Evolutionary conservation across 768 basidiomycete genomes (phyloP), one percentile per base, ranked within the genome.

Genomic region (Boletus tylopilopsis): DNA sequence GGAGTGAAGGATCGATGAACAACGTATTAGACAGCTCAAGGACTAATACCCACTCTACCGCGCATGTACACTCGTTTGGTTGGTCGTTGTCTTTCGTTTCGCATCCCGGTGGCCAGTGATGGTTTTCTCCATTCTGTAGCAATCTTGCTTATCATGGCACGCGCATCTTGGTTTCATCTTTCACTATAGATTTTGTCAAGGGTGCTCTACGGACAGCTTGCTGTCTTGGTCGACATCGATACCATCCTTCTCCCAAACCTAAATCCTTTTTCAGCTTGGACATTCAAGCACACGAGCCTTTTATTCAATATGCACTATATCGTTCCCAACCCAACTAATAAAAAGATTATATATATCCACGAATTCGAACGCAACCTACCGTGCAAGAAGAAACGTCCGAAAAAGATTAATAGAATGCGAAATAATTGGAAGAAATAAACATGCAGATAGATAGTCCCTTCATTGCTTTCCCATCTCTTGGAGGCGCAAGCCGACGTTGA

Each of bases 401-500:
- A 34, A 39, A 19, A 13, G 30, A 29, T 11, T 30, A 30, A 11
- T 41, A 37, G 9, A 39, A 32, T 7, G 15, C 23, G 21, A 40
- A 25, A 19, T 4, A 22, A 30, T 29, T 24, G 39, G 30, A 44
- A 19, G 6, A 3, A 49, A 51, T 49, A 50, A 40, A 53, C 15
- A 40, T 29, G 5, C 19, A 35, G 10, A 16, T 24, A 8, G n/a
- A 22, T n/a, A 22, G 29, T 37, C 33, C 34, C 24, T 11, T 64
- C 42, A 60, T 5, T 48, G 25, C 16, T 39, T 29, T 5, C 5
- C 40, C 76, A 86, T 76, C 66, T 88, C 82, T 12, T 75, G 66
- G 47, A 82, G 58, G 48, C 90, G 73, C 58, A 93, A 66, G 19
- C 76, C 85, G 55, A 94, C 78, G 62, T 94, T 94, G 54, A 84